These are phyloP conservation scores for Hymenoscyphus repandus DNA, from an alignment of 2,329 filamentous ascomycete species.

Conservation along the genomic window DNA sequence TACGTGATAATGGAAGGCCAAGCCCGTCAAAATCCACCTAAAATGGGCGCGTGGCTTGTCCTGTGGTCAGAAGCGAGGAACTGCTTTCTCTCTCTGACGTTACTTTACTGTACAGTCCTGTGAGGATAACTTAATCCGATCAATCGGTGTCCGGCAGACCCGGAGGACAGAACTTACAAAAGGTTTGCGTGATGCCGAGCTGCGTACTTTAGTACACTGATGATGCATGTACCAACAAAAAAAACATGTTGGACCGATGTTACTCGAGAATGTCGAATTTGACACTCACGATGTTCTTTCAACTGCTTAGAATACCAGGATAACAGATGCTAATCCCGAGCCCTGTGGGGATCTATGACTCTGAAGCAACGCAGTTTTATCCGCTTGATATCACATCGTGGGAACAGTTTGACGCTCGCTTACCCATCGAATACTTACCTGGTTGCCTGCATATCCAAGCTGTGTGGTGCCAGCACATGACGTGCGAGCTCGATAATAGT, in stretches of 20 bases:
- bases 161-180: neutral
- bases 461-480: neutral
- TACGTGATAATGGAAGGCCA: neutral
- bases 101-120: neutral
- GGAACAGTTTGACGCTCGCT: too few relatives aligned
- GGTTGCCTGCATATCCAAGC: neutral
- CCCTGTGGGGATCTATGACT: too few relatives aligned
- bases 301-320: too few relatives aligned
- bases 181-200: neutral
- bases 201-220: neutral
- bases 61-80: conserved; percentile 13
- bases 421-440: too few relatives aligned
- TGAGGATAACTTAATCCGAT: conserved; percentile 1
- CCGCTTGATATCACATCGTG: too few relatives aligned
- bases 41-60: conserved; percentile 11
- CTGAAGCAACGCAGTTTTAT: too few relatives aligned
- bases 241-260: too few relatives aligned
- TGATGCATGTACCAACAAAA: neutral
- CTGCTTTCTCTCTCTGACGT: conserved; percentile 12
- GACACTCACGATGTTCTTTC: too few relatives aligned
- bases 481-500: neutral
- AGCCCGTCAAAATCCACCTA: neutral
- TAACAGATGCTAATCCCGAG: too few relatives aligned
- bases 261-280: too few relatives aligned
- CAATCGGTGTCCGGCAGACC: neutral